phyloP scores from a whole-genome alignment of 441 rosid species.

The Viola pubescens region DNA sequence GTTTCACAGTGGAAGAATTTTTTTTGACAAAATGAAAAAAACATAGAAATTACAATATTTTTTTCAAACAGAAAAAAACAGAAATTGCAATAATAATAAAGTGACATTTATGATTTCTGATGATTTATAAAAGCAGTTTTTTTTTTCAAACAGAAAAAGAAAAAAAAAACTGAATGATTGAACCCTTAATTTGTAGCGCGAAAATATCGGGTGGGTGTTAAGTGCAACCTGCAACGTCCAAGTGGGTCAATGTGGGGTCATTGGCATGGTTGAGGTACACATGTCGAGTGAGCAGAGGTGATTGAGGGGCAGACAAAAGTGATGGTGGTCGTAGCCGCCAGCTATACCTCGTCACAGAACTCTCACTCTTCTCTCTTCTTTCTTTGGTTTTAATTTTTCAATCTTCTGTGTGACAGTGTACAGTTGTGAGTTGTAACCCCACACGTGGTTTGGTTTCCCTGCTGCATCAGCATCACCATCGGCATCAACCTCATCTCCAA shows the following conservation, averaged over 20 bases:
- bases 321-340: slow-evolving; percentile 29
- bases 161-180: too few species aligned
- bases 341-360: slow-evolving; percentile 23
- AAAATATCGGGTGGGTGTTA: slow-evolving; percentile 32
- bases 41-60: too few species aligned
- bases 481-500: slow-evolving; percentile 19
- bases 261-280: too few species aligned
- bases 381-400: slow-evolving; percentile 3
- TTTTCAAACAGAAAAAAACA: too few species aligned
- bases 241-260: slow-evolving; percentile 3
- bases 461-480: slow-evolving; percentile 26
- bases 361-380: neutral
- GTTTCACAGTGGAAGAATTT: too few species aligned
- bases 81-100: too few species aligned
- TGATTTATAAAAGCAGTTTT: too few species aligned
- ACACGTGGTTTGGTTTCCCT: slow-evolving; percentile 36
- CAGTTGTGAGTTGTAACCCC: neutral
- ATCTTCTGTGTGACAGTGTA: slow-evolving; percentile 5
- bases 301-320: neutral
- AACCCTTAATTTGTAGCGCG: slow-evolving; percentile 31
- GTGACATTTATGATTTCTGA: too few species aligned
- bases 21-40: too few species aligned
- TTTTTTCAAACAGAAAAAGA: too few species aligned
- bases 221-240: too few species aligned
- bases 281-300: neutral